Conservation (phyloP, 345 rosid genomes). For the Citropsis articulata region DNA sequence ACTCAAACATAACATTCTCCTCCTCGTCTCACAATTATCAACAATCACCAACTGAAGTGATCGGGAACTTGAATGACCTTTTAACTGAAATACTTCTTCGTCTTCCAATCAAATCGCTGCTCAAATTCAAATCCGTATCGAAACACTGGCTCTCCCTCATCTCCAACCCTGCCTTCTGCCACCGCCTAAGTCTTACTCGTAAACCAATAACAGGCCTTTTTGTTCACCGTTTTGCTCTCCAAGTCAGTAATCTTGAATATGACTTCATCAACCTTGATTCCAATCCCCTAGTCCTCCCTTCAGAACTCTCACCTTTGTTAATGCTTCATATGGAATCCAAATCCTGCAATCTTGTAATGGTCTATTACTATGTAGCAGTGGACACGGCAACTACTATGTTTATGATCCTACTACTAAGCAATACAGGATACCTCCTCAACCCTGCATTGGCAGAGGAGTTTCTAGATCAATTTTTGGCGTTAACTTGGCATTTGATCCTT, state of each 20-base stretch:
- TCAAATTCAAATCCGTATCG: slow-evolving; percentile 34
- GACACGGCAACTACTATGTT: neutral
- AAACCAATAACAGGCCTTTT: slow-evolving; percentile 3
- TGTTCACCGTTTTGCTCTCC: neutral
- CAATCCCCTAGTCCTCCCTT: slow-evolving; percentile 14
- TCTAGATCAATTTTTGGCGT: slow-evolving; percentile 4
- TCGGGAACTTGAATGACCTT: slow-evolving; percentile 26
- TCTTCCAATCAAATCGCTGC: slow-evolving; percentile 26
- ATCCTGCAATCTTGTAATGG: slow-evolving; percentile 53
- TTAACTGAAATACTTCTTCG: slow-evolving; percentile 27
- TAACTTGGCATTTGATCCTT: slow-evolving; percentile 45
- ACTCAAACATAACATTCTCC: neutral
- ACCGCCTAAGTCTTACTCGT: neutral
- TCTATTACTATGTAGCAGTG: slow-evolving; percentile 39
- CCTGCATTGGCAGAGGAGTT: neutral
- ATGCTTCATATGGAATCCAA: slow-evolving; percentile 24
- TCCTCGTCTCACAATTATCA: neutral
- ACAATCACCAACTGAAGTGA: slow-evolving; percentile 16
- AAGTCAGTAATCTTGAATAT: neutral
- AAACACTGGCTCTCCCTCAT: slow-evolving; percentile 34
- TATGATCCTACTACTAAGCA: slow-evolving; percentile 42
- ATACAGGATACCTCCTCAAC: slow-evolving; percentile 26
- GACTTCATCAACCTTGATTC: slow-evolving; percentile 19
- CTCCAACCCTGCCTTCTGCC: slow-evolving; percentile 25
- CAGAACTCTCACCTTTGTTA: slow-evolving; percentile 21